Evolutionary conservation across 2,329 filamentous ascomycete species (phyloP), one percentile per base, ranked within the genome.

Genomic region (Myotisia sp.): DNA sequence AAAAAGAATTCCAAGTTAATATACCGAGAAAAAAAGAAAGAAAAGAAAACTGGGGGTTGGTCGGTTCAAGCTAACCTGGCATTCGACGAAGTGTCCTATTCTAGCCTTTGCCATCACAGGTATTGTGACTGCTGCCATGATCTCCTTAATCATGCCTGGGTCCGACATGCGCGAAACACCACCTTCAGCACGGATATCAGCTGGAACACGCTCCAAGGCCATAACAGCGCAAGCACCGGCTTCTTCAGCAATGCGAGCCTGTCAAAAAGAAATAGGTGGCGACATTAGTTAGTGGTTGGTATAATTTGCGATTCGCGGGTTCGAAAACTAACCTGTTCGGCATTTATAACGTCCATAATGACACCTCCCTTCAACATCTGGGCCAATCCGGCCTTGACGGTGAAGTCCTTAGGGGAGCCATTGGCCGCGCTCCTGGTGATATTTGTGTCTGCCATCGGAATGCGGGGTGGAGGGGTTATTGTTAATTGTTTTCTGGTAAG

Each of bases 341-440:
- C 82, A 58, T 87, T 83, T 43, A 92, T 84, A 38, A 95, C 90
- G 62, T 98, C 90, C 90, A 98, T 98, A 63, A 98, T 98, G 45
- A 98, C 90, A 51, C 90, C 90, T 56, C 90, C 90, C 70, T 95
- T 94, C 62, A 95, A 68, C 90, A 98, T 98, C 62, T 92, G 81
- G 16, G 90, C 90, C 44, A 98, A 69, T 39, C 87, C 90, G 35
- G 84, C 80, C 72, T 98, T 98, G 70, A 94, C 78, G 47, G 77
- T 77, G 61, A 94, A 92, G 59, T 74, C 68, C 45, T 61, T 51
- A 43, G 59, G 63, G 46, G 62, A 59, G 30, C 52, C 49, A 46
- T 61, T n/a, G n/a, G n/a, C n/a, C n/a, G n/a, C n/a, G n/a, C n/a
- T n/a, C n/a, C n/a, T n/a, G n/a, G n/a, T n/a, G n/a, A n/a, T n/a